Base-by-base conservation (phyloP, 495 filamentous ascomycete species). In the Aspergillus wentii region DNA sequence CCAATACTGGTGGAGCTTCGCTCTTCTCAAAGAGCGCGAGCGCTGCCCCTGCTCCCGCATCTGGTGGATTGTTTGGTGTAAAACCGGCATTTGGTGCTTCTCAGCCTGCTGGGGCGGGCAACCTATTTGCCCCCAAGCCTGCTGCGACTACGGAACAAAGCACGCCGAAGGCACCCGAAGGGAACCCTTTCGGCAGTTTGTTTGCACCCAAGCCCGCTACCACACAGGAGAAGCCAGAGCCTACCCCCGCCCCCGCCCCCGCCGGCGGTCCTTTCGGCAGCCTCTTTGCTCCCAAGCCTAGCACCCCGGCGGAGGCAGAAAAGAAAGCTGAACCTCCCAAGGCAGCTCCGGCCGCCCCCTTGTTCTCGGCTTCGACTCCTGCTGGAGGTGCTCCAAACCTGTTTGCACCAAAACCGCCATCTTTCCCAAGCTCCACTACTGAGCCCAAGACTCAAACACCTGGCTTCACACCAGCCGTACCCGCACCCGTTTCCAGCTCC, bases 41-140 rank as follows among this genome's bases (percentile, higher is more conserved):
- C 37, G 14, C 42, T n/a, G 27, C 33, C 19, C 34, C 44, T 8
- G 30, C 44, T 2, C 14, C 43, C 5, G 40, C 43, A 16, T 23
- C 47, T 2, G 47, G 23, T 38, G 40, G 35, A n/a, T 30, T 44
- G 8, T 49, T 52, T 17, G 41, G 38, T 19, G 23, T 39, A 10
- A 46, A 46, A 30, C 40, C 48, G 13, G 35, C 40, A n/a, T 37
- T 41, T 41, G 37, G 21, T 26, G 25, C 17, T 8, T 15, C 44
- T 8, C 53, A 52, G 39, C 22, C 51, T 13, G 26, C 52, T 4
- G 31, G 47, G n/a, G 35, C 48, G 5, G 48, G 44, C 19, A 55
- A 26, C 35, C 17, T 51, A 6, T 55, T 61, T 41, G 30, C 50
- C 8, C 41, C 48, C 17, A 53, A 61, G 46, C 26, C 26, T n/a